Conservation (phyloP, 2,329 filamentous ascomycete genomes). For the Aspergillus sojae region DNA sequence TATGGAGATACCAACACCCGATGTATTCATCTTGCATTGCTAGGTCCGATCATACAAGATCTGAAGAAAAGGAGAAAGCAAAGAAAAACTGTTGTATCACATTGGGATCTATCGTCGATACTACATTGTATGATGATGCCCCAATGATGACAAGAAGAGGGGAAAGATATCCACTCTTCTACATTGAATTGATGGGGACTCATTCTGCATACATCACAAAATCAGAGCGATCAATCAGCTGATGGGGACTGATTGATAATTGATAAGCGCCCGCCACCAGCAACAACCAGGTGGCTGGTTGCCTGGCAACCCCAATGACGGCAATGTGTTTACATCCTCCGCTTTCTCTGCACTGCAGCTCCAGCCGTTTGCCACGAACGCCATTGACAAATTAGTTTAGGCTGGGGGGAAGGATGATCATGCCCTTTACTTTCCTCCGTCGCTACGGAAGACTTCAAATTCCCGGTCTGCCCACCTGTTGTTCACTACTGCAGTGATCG, state of each 20-base stretch:
- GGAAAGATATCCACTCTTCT: not conserved
- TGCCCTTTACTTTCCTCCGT: constrained; percentile 28
- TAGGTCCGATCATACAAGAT: not conserved
- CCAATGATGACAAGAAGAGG: not conserved
- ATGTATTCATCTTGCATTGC: not conserved
- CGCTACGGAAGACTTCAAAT: constrained; percentile 31
- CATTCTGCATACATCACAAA: constrained; percentile 1
- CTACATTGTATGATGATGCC: not conserved
- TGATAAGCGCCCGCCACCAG: not conserved
- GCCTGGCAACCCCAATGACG: constrained; percentile 35
- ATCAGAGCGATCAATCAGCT: not conserved
- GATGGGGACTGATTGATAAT: not conserved
- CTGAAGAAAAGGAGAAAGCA: not conserved
- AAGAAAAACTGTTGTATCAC: not conserved
- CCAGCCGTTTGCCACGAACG: constrained; percentile 22
- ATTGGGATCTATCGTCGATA: not conserved
- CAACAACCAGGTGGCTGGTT: constrained; percentile 21
- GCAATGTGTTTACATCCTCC: constrained; percentile 37
- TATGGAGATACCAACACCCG: not conserved
- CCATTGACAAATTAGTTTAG: constrained; percentile 23
- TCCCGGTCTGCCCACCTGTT: constrained; percentile 25
- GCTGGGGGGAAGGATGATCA: constrained; percentile 23
- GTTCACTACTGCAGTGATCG: constrained; percentile 16
- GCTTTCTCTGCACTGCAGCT: constrained; percentile 20
- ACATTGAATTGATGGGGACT: not conserved